A percentile compares a stretch with the other conserved stretches of the same genome.
Evolutionary conservation across 2,329 filamentous ascomycete genomes (phyloP).

Genomic region (Colletotrichum plurivorum): DNA sequence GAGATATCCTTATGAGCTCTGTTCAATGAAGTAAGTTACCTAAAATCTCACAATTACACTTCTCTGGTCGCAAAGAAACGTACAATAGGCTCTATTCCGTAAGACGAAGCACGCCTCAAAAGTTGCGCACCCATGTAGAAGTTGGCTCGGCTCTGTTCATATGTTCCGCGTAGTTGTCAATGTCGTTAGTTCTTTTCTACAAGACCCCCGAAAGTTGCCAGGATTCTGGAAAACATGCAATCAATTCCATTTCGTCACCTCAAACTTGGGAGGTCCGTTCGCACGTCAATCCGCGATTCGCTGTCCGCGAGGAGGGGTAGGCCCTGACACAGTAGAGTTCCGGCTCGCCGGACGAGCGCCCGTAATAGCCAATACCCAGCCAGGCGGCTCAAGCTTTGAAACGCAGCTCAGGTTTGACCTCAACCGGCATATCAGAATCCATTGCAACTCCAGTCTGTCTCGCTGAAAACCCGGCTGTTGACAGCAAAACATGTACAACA

Average conservation of each 20-base stretch:
- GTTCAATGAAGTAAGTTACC: too few relatives aligned
- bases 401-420: background rate
- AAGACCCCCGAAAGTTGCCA: too few relatives aligned
- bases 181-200: too few relatives aligned
- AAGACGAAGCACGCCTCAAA: too few relatives aligned
- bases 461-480: background rate
- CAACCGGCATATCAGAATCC: background rate
- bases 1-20: too few relatives aligned
- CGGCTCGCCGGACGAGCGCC: background rate
- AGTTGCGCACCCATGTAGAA: too few relatives aligned
- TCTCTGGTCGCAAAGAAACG: too few relatives aligned
- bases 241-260: background rate
- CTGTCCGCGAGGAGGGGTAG: background rate
- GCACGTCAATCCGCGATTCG: background rate
- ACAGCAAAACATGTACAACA: background rate
- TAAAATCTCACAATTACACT: too few relatives aligned
- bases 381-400: background rate
- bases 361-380: background rate
- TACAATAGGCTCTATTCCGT: too few relatives aligned
- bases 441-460: background rate
- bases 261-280: background rate
- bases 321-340: constrained; percentile 1
- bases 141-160: too few relatives aligned
- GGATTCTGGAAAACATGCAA: too few relatives aligned
- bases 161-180: too few relatives aligned